Percentiles rank a stretch among this genome's conserved stretches.
phyloP scores from a whole-genome alignment of 78 protist genomes.

The Dictyostelium capitatum region DNA sequence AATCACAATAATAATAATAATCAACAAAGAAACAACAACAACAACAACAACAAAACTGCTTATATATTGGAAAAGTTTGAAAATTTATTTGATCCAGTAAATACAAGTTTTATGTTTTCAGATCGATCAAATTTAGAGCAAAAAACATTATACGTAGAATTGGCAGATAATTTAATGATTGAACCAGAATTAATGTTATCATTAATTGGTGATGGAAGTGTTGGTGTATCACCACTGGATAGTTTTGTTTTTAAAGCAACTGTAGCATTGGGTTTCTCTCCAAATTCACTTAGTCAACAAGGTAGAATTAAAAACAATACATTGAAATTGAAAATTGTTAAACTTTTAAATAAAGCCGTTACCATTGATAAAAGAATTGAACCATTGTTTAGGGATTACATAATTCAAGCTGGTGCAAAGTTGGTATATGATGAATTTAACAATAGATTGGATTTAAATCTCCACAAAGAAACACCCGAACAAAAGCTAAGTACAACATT shows the following conservation, averaged over 20 bases:
- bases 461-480: background rate
- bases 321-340: slow-evolving; percentile 7
- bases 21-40: background rate
- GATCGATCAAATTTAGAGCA: background rate
- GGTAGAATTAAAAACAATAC: background rate
- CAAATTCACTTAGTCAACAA: background rate
- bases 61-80: background rate
- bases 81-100: background rate
- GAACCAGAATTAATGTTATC: background rate
- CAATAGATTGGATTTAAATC: background rate
- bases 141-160: background rate
- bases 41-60: background rate
- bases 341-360: slow-evolving; percentile 5
- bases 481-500: background rate
- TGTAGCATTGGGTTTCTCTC: background rate
- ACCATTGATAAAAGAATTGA: background rate
- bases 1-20: background rate
- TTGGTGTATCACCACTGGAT: background rate
- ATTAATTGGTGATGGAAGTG: background rate
- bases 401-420: slow-evolving; percentile 13
- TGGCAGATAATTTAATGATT: background rate
- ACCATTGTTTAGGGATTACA: background rate
- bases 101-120: background rate
- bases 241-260: background rate
- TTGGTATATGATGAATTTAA: slow-evolving; percentile 15